phyloP scores from a whole-genome alignment of 345 rosid species.

The Cochlearia excelsa region DNA sequence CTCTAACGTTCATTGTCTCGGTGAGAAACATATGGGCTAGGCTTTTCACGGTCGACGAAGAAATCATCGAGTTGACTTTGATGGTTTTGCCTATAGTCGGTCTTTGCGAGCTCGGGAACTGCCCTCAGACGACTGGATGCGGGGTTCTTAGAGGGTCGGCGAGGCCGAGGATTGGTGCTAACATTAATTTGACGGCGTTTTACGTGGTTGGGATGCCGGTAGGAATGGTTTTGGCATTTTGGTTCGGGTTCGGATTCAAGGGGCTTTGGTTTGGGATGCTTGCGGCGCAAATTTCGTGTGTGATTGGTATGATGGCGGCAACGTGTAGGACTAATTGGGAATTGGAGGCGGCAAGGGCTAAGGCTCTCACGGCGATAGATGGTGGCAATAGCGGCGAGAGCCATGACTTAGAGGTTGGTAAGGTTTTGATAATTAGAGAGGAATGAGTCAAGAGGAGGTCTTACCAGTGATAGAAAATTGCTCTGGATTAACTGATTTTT shows the following conservation, averaged over 20 bases:
- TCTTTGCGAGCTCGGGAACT: conserved; percentile 35
- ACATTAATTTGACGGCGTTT: conserved; percentile 24
- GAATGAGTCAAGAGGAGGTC: conserved; percentile 7
- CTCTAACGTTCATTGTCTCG: conserved; percentile 45
- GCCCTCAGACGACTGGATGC: conserved; percentile 34
- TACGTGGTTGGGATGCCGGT: conserved; percentile 32
- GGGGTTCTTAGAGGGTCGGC: conserved; percentile 29
- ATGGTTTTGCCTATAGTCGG: conserved; percentile 31
- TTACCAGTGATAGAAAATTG: background rate
- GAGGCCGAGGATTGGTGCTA: conserved; percentile 31
- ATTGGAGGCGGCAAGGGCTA: conserved; percentile 29
- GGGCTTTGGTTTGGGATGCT: conserved; percentile 38
- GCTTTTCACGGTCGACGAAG: conserved; percentile 62
- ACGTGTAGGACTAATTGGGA: conserved; percentile 29
- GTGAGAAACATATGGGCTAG: conserved; percentile 69
- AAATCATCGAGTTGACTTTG: conserved; percentile 45
- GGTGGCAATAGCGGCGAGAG: background rate
- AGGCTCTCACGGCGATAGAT: conserved; percentile 24
- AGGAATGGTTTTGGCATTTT: conserved; percentile 12
- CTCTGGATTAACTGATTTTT: conserved; percentile 14
- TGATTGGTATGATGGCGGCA: conserved; percentile 29
- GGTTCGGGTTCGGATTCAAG: conserved; percentile 28
- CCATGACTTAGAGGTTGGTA: conserved; percentile 22
- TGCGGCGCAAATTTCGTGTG: conserved; percentile 31
- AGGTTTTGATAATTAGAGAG: conserved; percentile 8